These are phyloP conservation scores for Rhizoclosmatium globosum DNA, from an alignment of 192 early-diverging fungal species.

Conservation along the genomic window DNA sequence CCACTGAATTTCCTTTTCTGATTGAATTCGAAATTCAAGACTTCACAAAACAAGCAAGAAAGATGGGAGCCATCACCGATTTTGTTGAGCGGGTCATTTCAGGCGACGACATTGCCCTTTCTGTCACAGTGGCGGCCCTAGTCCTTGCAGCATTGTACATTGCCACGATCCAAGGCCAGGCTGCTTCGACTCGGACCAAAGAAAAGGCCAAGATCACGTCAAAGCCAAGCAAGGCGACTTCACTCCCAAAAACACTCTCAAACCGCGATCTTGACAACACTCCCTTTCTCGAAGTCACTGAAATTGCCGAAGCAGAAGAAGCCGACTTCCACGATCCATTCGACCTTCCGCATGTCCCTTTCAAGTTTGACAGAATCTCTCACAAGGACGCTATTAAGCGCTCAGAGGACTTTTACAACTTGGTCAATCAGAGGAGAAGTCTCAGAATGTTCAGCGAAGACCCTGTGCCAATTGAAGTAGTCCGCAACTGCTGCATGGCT, in stretches of 20 bases:
- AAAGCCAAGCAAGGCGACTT: background rate
- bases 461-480: constrained; percentile 28
- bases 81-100: background rate
- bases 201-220: background rate
- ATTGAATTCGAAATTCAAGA: too few relatives aligned
- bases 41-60: background rate
- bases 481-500: constrained; percentile 22
- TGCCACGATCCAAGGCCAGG: constrained; percentile 2
- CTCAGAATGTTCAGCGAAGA: constrained; percentile 19
- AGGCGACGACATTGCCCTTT: constrained; percentile 3
- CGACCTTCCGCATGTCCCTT: constrained; percentile 21
- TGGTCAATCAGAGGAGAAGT: background rate
- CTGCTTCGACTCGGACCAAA: background rate
- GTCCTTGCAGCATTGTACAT: constrained; percentile 3
- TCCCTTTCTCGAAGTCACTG: constrained; percentile 22
- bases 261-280: constrained; percentile 24
- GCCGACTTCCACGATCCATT: constrained; percentile 27
- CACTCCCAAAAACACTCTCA: background rate
- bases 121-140: constrained; percentile 9
- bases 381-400: constrained; percentile 3
- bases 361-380: constrained; percentile 15
- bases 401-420: constrained; percentile 4
- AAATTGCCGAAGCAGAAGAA: constrained; percentile 23
- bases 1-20: too few relatives aligned
- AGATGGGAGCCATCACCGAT: constrained; percentile 5